A percentile compares a stretch with the other conserved stretches of the same genome.
Evolutionary conservation across 1,139 yeast genomes (phyloP).

Genomic region (Suhomyces yuchorum): DNA sequence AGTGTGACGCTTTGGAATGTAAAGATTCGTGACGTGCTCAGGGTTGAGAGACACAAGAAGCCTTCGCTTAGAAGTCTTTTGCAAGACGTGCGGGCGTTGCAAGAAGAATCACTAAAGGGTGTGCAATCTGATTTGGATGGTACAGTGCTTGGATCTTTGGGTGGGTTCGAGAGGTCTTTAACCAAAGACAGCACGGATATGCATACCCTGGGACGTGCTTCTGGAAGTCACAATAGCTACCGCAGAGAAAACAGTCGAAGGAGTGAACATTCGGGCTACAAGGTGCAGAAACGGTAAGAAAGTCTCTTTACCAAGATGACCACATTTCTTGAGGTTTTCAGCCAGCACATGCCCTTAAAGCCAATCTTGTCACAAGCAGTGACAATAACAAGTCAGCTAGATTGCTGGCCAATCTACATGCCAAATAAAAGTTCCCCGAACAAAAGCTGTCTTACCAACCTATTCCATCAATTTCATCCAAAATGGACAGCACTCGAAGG

Average conservation of each 20-base stretch:
- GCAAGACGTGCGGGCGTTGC: conserved; percentile 30
- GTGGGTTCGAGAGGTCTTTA: background rate
- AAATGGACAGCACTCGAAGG: too few relatives aligned
- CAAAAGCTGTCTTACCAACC: too few relatives aligned
- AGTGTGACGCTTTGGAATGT: conserved; percentile 46
- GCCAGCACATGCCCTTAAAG: too few relatives aligned
- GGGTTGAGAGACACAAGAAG: conserved; percentile 45
- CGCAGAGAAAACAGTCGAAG: background rate
- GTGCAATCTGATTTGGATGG: conserved; percentile 8
- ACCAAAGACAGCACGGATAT: background rate
- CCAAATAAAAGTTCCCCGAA: too few relatives aligned
- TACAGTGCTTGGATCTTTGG: conserved; percentile 8
- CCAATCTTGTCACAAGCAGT: too few relatives aligned
- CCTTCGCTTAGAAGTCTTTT: conserved; percentile 32
- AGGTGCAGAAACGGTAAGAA: background rate
- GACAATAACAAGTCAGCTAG: too few relatives aligned
- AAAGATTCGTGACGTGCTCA: conserved; percentile 40
- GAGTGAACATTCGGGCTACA: background rate
- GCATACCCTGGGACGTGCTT: background rate
- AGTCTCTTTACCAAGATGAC: too few relatives aligned
- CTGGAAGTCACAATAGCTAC: background rate
- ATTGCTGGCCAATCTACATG: background rate
- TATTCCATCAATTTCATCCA: too few relatives aligned
- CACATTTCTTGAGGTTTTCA: too few relatives aligned
- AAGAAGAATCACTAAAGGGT: conserved; percentile 10